phyloP scores from a whole-genome alignment of 345 rosid genomes.

The Gossypium anomalum region DNA sequence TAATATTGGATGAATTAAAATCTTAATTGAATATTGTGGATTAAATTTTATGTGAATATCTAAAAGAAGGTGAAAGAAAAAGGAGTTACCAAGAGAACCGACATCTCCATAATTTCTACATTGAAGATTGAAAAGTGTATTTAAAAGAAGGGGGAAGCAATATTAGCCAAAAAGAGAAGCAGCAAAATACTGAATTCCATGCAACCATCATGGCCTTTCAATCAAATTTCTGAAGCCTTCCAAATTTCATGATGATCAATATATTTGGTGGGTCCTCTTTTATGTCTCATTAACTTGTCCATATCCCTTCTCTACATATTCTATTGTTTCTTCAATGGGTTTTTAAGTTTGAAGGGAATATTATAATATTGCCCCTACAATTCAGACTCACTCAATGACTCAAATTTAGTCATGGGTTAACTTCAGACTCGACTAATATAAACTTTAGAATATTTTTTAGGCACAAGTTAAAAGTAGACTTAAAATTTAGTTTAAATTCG shows the following conservation, averaged over 20 bases:
- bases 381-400: conserved; percentile 12
- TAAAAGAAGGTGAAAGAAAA: not conserved
- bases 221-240: conserved; percentile 55
- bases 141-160: conserved; percentile 38
- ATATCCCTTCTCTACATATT: not conserved
- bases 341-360: not conserved
- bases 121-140: conserved; percentile 45
- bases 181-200: conserved; percentile 70
- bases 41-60: too few relatives aligned
- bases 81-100: conserved; percentile 31
- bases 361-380: not conserved
- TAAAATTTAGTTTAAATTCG: too few relatives aligned
- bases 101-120: conserved; percentile 40
- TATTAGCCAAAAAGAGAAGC: conserved; percentile 26
- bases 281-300: conserved; percentile 31
- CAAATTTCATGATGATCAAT: conserved; percentile 59
- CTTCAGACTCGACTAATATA: too few relatives aligned
- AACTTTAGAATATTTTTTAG: too few relatives aligned
- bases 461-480: rapidly evolving
- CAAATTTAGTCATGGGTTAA: too few relatives aligned
- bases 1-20: too few relatives aligned
- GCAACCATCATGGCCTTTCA: conserved; percentile 74
- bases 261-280: conserved; percentile 50
- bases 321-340: not conserved
- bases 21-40: too few relatives aligned